phyloP scores from a whole-genome alignment of 441 rosid species.

The Flueggea neowawraea region DNA sequence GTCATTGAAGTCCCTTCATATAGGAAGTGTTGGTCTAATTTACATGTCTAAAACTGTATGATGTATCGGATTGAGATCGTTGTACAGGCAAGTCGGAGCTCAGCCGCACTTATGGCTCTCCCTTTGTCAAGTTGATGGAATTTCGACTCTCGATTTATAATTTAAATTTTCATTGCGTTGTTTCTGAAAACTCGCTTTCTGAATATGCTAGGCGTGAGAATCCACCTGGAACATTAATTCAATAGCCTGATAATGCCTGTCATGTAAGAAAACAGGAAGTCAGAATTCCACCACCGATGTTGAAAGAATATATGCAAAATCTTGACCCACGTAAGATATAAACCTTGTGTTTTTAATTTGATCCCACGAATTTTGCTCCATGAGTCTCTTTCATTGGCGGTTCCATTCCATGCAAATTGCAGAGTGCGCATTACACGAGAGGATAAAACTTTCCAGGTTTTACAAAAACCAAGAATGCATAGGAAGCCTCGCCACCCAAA shows the following conservation, averaged over 20 bases:
- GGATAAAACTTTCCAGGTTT: neutral
- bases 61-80: too few species aligned
- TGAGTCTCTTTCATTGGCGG: neutral
- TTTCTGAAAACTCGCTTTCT: too few species aligned
- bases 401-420: conserved; percentile 3
- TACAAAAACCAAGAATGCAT: conserved; percentile 7
- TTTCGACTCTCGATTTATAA: too few species aligned
- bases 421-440: neutral
- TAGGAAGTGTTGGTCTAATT: too few species aligned
- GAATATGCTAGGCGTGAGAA: too few species aligned
- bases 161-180: too few species aligned
- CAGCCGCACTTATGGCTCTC: too few species aligned
- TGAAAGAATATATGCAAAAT: neutral
- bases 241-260: neutral
- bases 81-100: too few species aligned
- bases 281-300: neutral
- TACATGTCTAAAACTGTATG: too few species aligned
- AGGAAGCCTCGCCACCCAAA: neutral
- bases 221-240: too few species aligned
- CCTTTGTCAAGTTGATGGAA: too few species aligned
- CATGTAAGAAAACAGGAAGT: neutral
- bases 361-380: neutral
- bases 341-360: neutral
- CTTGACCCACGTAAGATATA: neutral
- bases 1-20: too few species aligned